phyloP scores from a whole-genome alignment of 2,329 filamentous ascomycete genomes.

The Seiridium unicorne region DNA sequence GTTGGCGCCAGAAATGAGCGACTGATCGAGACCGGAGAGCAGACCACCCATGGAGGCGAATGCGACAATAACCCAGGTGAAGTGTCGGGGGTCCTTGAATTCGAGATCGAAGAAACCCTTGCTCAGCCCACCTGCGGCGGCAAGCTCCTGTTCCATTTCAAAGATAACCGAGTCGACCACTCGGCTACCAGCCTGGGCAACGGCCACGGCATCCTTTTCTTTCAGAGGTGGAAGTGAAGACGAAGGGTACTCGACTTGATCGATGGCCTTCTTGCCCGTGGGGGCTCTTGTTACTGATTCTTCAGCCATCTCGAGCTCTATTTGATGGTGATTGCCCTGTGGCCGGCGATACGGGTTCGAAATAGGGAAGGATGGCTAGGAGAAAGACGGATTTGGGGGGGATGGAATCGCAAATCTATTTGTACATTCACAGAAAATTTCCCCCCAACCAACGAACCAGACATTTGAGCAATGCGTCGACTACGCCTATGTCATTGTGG shows the following conservation, averaged over 20 bases:
- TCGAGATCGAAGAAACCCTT: constrained; percentile 51
- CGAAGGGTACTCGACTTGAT: constrained; percentile 22
- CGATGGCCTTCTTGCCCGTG: constrained; percentile 9
- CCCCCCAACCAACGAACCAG: not conserved
- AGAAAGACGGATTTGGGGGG: not conserved
- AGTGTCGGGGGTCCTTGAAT: constrained; percentile 61
- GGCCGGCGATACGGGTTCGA: not conserved
- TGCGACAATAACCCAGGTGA: constrained; percentile 66
- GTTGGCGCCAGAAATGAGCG: constrained; percentile 69
- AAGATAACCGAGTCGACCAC: constrained; percentile 38
- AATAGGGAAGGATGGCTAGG: not conserved
- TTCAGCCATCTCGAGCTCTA: constrained; percentile 1
- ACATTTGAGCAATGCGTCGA: not conserved
- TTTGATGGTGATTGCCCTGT: too few species aligned
- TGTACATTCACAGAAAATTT: not conserved
- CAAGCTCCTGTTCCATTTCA: constrained; percentile 40
- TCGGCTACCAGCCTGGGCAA: constrained; percentile 30
- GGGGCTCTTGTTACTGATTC: not conserved
- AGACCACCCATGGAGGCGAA: constrained; percentile 77
- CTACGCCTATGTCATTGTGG: constrained; percentile 9
- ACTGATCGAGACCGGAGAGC: constrained; percentile 71
- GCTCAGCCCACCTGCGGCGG: constrained; percentile 22
- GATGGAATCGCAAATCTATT: not conserved
- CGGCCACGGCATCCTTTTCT: constrained; percentile 33
- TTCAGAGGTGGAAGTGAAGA: constrained; percentile 18